Percentiles rank a stretch among this genome's conserved stretches.
Conservation (phyloP, 768 basidiomycete species). For the Phylloporus sp. region DNA sequence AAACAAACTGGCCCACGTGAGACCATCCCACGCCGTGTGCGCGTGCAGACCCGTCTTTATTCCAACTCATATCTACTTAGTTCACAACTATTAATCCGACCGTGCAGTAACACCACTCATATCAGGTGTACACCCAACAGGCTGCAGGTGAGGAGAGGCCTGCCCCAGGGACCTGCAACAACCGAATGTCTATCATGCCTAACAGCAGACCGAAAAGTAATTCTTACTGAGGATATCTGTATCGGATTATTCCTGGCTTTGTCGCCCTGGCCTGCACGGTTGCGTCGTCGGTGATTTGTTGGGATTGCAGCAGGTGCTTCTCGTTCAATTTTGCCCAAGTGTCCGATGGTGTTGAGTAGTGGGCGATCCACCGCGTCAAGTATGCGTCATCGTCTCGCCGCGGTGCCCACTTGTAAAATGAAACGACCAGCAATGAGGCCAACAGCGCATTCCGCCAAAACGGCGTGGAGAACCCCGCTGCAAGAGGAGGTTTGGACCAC, state of each 20-base stretch:
- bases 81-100: slow-evolving; percentile 17
- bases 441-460: slow-evolving; percentile 67
- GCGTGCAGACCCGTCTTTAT: not conserved
- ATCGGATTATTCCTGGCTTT: slow-evolving; percentile 51
- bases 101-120: slow-evolving; percentile 35
- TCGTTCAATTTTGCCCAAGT: slow-evolving; percentile 55
- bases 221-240: slow-evolving; percentile 72
- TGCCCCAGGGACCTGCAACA: slow-evolving; percentile 50
- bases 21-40: slow-evolving; percentile 17
- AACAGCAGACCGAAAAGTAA: not conserved
- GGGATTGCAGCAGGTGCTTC: slow-evolving; percentile 48
- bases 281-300: slow-evolving; percentile 37
- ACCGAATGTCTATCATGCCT: slow-evolving; percentile 4
- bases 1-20: slow-evolving; percentile 24
- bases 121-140: slow-evolving; percentile 49
- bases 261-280: slow-evolving; percentile 42
- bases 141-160: slow-evolving; percentile 55
- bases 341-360: slow-evolving; percentile 51
- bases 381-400: slow-evolving; percentile 55
- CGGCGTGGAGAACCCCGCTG: slow-evolving; percentile 53
- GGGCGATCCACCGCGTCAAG: slow-evolving; percentile 62
- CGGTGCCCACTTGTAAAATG: slow-evolving; percentile 68
- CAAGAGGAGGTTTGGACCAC: slow-evolving; percentile 1
- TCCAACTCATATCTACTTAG: slow-evolving; percentile 3
- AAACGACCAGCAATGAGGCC: slow-evolving; percentile 45